Evolutionary conservation across 2,329 filamentous ascomycete species (phyloP).

Genomic region (Penicillium sp.): DNA sequence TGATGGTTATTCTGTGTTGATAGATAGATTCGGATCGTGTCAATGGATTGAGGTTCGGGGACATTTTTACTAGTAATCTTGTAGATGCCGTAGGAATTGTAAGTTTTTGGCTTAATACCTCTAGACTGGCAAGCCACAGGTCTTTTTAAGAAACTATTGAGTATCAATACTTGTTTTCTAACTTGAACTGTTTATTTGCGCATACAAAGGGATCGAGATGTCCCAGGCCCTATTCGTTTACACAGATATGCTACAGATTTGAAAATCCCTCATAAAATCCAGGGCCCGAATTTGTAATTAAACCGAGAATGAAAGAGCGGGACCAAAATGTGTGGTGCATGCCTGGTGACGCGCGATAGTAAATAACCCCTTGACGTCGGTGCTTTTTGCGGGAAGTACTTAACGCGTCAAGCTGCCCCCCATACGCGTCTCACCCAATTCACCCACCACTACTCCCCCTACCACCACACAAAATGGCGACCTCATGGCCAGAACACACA

Average conservation of each 20-base stretch:
- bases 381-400: background rate
- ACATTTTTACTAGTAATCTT: background rate
- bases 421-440: background rate
- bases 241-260: too few relatives aligned
- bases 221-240: too few relatives aligned
- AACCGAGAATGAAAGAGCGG: background rate
- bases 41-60: constrained; percentile 1
- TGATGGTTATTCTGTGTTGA: background rate
- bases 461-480: constrained; percentile 7
- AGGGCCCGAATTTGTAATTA: background rate
- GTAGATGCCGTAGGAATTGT: background rate
- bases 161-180: too few relatives aligned
- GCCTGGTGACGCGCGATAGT: background rate
- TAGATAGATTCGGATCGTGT: background rate
- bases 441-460: background rate
- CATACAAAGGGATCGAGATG: too few relatives aligned
- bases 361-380: background rate
- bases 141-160: too few relatives aligned
- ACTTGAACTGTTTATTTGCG: too few relatives aligned
- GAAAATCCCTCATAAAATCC: background rate
- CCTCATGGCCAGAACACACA: constrained; percentile 13
- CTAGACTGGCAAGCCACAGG: too few relatives aligned
- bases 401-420: background rate
- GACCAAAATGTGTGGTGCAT: background rate
- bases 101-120: too few relatives aligned